Conservation (phyloP, 371 early-diverging fungal species). For the Apophysomyces sp. region DNA sequence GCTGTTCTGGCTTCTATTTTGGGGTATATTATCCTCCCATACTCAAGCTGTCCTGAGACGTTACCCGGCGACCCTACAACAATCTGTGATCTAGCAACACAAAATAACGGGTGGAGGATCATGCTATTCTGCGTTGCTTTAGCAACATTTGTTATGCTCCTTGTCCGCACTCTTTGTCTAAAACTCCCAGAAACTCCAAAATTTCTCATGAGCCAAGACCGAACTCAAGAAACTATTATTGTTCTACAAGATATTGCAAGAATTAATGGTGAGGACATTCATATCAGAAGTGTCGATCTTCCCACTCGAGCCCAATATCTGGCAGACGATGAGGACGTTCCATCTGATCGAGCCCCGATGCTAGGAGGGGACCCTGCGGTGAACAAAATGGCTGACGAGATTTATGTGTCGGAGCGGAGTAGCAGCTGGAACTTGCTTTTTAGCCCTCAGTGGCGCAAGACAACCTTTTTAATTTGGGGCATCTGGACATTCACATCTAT, state of each 20-base stretch:
- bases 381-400: not conserved
- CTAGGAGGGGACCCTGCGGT: not conserved
- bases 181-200: constrained; percentile 80
- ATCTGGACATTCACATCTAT: constrained; percentile 80
- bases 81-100: constrained; percentile 49
- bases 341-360: constrained; percentile 1
- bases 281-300: constrained; percentile 30
- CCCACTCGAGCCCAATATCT: not conserved
- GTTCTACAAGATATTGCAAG: constrained; percentile 72
- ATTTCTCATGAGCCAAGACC: constrained; percentile 67
- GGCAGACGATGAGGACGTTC: not conserved
- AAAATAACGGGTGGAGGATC: constrained; percentile 80
- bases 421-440: constrained; percentile 31
- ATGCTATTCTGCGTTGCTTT: constrained; percentile 58
- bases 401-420: not conserved
- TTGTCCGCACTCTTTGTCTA: constrained; percentile 65
- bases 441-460: constrained; percentile 49
- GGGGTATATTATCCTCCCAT: constrained; percentile 63
- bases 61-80: constrained; percentile 24
- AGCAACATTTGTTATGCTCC: constrained; percentile 69
- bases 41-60: constrained; percentile 64
- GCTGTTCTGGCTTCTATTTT: constrained; percentile 74
- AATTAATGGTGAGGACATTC: constrained; percentile 60
- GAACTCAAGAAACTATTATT: constrained; percentile 69
- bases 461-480: constrained; percentile 72